Evolutionary conservation across 352 stramenopile species (phyloP).

Genomic region (Phytophthora agathidicida): DNA sequence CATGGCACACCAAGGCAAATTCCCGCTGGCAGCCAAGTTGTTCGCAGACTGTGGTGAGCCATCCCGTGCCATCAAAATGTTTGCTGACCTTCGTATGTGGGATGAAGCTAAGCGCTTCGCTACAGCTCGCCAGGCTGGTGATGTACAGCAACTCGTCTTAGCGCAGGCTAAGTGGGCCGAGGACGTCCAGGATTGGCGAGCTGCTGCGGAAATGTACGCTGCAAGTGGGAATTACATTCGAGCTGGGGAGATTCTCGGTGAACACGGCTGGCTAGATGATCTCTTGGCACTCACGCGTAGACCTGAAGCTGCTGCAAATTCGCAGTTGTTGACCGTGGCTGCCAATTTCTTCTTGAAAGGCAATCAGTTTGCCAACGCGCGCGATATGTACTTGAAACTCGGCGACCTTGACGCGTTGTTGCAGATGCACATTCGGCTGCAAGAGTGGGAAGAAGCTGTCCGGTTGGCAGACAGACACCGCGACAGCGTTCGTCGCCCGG

Average conservation of each 20-base stretch:
- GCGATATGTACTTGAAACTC: slow-evolving; percentile 84
- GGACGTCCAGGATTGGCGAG: slow-evolving; percentile 92
- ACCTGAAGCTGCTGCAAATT: slow-evolving; percentile 48
- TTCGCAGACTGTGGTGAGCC: slow-evolving; percentile 82
- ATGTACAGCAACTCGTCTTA: slow-evolving; percentile 89
- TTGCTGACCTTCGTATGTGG: slow-evolving; percentile 93
- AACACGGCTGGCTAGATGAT: slow-evolving; percentile 86
- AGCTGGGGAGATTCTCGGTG: slow-evolving; percentile 88
- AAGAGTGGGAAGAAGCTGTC: slow-evolving; percentile 94
- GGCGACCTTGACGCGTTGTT: slow-evolving; percentile 87
- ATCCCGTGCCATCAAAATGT: slow-evolving; percentile 94
- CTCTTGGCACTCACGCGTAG: slow-evolving; percentile 81
- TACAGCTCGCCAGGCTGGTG: slow-evolving; percentile 71
- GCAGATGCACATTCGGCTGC: slow-evolving; percentile 88
- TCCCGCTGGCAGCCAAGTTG: slow-evolving; percentile 91
- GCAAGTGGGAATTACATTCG: slow-evolving; percentile 84
- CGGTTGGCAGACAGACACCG: slow-evolving; percentile 86
- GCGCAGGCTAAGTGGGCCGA: slow-evolving; percentile 94
- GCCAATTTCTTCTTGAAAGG: slow-evolving; percentile 73
- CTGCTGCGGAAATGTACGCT: slow-evolving; percentile 92
- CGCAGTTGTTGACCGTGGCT: slow-evolving; percentile 57
- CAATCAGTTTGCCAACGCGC: slow-evolving; percentile 77
- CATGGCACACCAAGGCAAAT: slow-evolving; percentile 92
- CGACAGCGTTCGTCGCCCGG: slow-evolving; percentile 79
- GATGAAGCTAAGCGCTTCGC: slow-evolving; percentile 94